Evolutionary conservation across 441 rosid species (phyloP).

Genomic region (Brassica balearica): DNA sequence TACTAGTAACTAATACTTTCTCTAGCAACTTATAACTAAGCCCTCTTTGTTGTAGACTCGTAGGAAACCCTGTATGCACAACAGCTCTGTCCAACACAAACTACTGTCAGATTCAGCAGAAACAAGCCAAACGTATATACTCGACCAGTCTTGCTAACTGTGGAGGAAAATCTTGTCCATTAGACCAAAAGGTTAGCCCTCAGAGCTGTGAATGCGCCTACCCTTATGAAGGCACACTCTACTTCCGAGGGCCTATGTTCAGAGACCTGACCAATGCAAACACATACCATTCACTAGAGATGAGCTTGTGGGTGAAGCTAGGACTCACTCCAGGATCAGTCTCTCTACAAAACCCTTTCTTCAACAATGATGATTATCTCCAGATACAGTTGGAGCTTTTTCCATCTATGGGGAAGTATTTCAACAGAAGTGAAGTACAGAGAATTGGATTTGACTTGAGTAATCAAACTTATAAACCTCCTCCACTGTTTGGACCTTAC

Average conservation of each 20-base stretch:
- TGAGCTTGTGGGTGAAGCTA: constrained; percentile 80
- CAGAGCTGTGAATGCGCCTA: constrained; percentile 95
- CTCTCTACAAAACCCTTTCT: constrained; percentile 78
- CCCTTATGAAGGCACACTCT: constrained; percentile 89
- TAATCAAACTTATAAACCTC: constrained; percentile 97
- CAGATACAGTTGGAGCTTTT: constrained; percentile 85
- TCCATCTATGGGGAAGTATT: constrained; percentile 63
- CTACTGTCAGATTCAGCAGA: constrained; percentile 78
- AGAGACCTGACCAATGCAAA: constrained; percentile 71
- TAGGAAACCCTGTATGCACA: constrained; percentile 87
- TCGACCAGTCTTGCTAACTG: constrained; percentile 94
- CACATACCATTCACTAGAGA: constrained; percentile 79
- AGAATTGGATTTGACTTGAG: constrained; percentile 79
- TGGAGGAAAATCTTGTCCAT: constrained; percentile 67
- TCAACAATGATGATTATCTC: constrained; percentile 89
- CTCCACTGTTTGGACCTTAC: constrained; percentile 86
- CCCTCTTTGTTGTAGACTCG: constrained; percentile 52
- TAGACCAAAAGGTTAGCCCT: constrained; percentile 84
- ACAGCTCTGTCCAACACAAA: constrained; percentile 67
- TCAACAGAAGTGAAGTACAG: constrained; percentile 70
- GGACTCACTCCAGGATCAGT: constrained; percentile 90
- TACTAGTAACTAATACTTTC: neutral
- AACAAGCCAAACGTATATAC: constrained; percentile 57
- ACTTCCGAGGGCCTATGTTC: constrained; percentile 85
- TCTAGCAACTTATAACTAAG: neutral